Evolutionary conservation across 768 basidiomycete genomes (phyloP), one percentile per base, ranked within the genome.

Genomic region (Sporobolomyces roseus): DNA sequence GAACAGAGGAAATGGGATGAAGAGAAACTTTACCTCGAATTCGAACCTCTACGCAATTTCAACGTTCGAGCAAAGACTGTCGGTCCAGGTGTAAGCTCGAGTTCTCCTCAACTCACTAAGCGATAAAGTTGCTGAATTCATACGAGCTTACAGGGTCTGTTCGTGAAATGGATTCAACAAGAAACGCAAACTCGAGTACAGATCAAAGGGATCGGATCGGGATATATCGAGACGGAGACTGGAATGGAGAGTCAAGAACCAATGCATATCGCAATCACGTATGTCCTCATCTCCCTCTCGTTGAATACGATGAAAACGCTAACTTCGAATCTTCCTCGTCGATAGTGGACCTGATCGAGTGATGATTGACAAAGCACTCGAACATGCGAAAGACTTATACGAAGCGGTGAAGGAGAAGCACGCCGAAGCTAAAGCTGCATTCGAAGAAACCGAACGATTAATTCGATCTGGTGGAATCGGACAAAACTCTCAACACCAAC

Each of bases 61-160:
- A 97, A 99, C 78, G 88, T 99, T 56, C 84, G 94, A 63, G 94
- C 94, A 29, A 99, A 99, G 79, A 92, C 97, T 25, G 94, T 98
- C 33, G 94, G 94, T 19, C 94, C 94, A 17, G 86, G 86, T 70
- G 92, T 93, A 78, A 66, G 85, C 30, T 36, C 13, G 14, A 49
- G 36, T 27, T 41, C 6, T 10, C 27, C 30, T 12, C 19, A n/a
- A 13, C 13, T 4, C 21, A 38, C 36, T 65, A 29, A 41, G 10
- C 10, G 17, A 9, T 17, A 17, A 41, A 41, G 38, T 41, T 9
- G 58, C 12, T 7, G 48, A 19, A 17, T 25, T 43, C 48, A 16
- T 29, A n/a, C 14, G 10, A 23, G 10, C 25, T n/a, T 58, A 13
- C 78, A 91, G 89, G 93, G 93, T 72, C 87, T 91, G 72, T 99